Base-by-base conservation (phyloP, 768 basidiomycete genomes). In the Termitomyces sp. region DNA sequence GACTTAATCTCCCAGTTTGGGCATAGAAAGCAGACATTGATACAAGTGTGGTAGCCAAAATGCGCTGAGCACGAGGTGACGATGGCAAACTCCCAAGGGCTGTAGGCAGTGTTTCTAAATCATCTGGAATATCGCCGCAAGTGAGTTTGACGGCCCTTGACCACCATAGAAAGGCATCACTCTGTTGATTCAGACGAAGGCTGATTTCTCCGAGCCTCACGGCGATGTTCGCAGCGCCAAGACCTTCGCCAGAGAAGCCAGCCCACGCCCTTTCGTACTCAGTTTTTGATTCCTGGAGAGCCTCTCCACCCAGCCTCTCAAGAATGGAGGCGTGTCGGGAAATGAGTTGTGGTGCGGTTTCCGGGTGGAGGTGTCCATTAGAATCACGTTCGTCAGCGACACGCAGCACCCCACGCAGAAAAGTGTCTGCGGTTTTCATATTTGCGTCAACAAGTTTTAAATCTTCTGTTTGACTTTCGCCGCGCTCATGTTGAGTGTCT, bases 11-110 rank as follows among this genome's bases (percentile, higher is more conserved):
- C 14, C 82, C 79, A 2, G 82, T 76, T 23, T 78, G 82, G 16
- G 88, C 83, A 64, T 86, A 86, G 63, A 78, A 80, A 4, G 85
- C 84, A 21, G 89, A 91, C 23, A 88, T 66, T n/a, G 89, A 87
- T 7, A 89, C 80, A 3, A 91, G 73, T 12, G 80, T 73, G 23
- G 81, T 82, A 0, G 79, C 73, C 47, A 89, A 67, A 27, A 80
- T 79, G 54, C 89, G 79, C 64, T 91, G 89, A 23, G 77, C 79
- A 44, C 76, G 72, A 41, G 88, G 86, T 53, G 85, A 83, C 56
- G 77, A 67, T 37, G 86, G 86, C 11, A 70, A 56, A 1, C 64
- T 56, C 12, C 62, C 59, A 23, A 83, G 76, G 35, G 80, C 51
- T 25, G 72, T 63, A 5, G 61, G 55, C 17, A 52, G 43, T 25